phyloP scores from a whole-genome alignment of 2,329 filamentous ascomycete genomes.

The Fusarium sp. region DNA sequence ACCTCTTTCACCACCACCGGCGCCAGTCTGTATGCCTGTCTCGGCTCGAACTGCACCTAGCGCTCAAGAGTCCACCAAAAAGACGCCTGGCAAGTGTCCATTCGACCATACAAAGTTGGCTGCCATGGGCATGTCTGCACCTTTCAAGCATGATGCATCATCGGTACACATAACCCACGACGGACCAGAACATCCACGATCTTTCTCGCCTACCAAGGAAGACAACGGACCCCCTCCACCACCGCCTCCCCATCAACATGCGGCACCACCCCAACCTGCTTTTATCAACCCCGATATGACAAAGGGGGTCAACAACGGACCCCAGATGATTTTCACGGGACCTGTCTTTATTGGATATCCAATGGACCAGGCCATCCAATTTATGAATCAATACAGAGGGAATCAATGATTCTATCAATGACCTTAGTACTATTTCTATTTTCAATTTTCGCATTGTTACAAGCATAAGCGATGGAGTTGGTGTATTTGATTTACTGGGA shows the following conservation, averaged over 20 bases:
- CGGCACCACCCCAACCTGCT: conserved; percentile 56
- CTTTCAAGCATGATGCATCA: conserved; percentile 22
- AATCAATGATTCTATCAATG: conserved; percentile 38
- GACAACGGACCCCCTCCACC: conserved; percentile 26
- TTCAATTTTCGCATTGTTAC: conserved; percentile 16
- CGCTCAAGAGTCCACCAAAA: conserved; percentile 44
- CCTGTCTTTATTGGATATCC: conserved; percentile 95
- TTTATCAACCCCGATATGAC: conserved; percentile 62
- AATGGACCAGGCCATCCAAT: conserved; percentile 80
- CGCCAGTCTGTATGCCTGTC: conserved; percentile 64
- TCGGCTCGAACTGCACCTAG: conserved; percentile 46
- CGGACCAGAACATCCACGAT: conserved; percentile 19
- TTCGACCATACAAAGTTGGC: conserved; percentile 65
- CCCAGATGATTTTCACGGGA: conserved; percentile 89
- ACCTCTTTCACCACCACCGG: conserved; percentile 67
- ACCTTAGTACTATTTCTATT: conserved; percentile 16
- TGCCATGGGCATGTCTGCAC: conserved; percentile 47
- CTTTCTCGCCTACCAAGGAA: conserved; percentile 41
- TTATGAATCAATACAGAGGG: conserved; percentile 72
- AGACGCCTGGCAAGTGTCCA: conserved; percentile 64
- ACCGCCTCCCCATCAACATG: conserved; percentile 20
- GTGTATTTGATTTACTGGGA: conserved; percentile 16
- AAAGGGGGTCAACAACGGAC: conserved; percentile 51
- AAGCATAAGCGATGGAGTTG: conserved; percentile 50
- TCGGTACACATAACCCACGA: conserved; percentile 24